These are phyloP conservation scores for Chaetoceros muelleri DNA, from an alignment of 108 stramenopile genomes.

Conservation along the genomic window DNA sequence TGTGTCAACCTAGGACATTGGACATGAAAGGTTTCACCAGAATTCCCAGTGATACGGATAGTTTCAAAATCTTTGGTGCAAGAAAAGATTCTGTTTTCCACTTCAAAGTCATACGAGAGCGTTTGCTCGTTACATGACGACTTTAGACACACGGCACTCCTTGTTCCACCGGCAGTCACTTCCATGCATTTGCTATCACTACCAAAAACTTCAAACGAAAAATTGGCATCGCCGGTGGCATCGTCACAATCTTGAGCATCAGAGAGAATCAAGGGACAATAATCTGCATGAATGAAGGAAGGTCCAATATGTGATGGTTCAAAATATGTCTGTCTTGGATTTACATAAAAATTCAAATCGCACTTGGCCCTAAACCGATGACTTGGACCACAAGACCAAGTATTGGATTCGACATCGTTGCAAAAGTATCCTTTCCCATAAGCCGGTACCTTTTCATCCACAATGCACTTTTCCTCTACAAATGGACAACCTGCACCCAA, in stretches of 20 bases:
- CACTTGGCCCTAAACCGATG: background rate
- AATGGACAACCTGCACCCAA: slow-evolving; percentile 43
- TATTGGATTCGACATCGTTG: background rate
- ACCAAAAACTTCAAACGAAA: background rate
- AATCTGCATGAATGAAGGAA: background rate
- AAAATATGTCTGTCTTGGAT: background rate
- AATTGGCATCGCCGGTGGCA: background rate
- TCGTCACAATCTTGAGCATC: background rate
- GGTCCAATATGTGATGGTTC: background rate
- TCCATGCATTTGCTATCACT: background rate
- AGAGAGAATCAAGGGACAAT: background rate
- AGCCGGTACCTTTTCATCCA: slow-evolving; percentile 17
- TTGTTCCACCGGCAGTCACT: background rate
- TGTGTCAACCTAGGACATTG: background rate
- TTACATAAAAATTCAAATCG: background rate
- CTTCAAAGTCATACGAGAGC: background rate
- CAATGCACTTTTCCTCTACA: slow-evolving; percentile 32
- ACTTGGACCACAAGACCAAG: background rate
- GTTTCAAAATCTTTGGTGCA: background rate
- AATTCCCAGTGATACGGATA: background rate
- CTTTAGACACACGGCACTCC: background rate
- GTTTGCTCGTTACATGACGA: background rate
- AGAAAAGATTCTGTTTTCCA: background rate
- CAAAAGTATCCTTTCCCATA: slow-evolving; percentile 19
- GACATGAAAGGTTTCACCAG: background rate